Percentiles rank a stretch among this genome's conserved stretches.
These are phyloP conservation scores for Albugo laibachii DNA, from an alignment of 352 stramenopile genomes.

Conservation along the genomic window DNA sequence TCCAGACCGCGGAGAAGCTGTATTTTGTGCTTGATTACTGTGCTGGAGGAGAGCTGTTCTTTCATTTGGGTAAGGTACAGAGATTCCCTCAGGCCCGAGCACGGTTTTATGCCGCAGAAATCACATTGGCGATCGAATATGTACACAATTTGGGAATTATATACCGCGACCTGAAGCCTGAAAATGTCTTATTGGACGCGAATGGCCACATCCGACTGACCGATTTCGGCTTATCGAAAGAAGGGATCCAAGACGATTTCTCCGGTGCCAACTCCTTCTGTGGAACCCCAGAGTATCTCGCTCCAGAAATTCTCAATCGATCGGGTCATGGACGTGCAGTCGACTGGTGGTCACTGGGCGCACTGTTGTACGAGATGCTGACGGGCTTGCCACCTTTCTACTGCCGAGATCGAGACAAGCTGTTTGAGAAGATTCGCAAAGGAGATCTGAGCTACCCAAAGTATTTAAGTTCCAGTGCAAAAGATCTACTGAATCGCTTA, in stretches of 20 bases:
- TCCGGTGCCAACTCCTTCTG: slow-evolving; percentile 94
- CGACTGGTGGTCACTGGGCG: slow-evolving; percentile 94
- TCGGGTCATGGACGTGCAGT: slow-evolving; percentile 91
- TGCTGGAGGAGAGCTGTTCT: slow-evolving; percentile 90
- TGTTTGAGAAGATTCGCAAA: slow-evolving; percentile 96
- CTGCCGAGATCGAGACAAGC: slow-evolving; percentile 85
- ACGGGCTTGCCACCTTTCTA: slow-evolving; percentile 84
- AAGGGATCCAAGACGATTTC: slow-evolving; percentile 80
- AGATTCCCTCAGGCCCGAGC: slow-evolving; percentile 88
- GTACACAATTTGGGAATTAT: slow-evolving; percentile 90
- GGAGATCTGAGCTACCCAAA: slow-evolving; percentile 90
- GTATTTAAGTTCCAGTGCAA: slow-evolving; percentile 75
- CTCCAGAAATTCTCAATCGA: slow-evolving; percentile 96
- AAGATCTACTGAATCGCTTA: slow-evolving; percentile 77
- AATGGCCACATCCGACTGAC: slow-evolving; percentile 94
- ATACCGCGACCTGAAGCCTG: slow-evolving; percentile 94
- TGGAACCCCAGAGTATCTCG: slow-evolving; percentile 96
- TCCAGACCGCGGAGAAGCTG: slow-evolving; percentile 92
- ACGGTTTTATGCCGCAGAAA: slow-evolving; percentile 94
- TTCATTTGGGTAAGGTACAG: slow-evolving; percentile 82
- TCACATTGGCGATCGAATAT: slow-evolving; percentile 91
- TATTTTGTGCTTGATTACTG: slow-evolving; percentile 99
- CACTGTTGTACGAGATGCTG: slow-evolving; percentile 74
- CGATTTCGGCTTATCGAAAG: slow-evolving; percentile 92
- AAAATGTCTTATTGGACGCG: slow-evolving; percentile 95